A percentile compares a stretch with the other conserved stretches of the same genome.
These are phyloP conservation scores for Articulospora tetracladia DNA, from an alignment of 495 filamentous ascomycete genomes.

Conservation along the genomic window DNA sequence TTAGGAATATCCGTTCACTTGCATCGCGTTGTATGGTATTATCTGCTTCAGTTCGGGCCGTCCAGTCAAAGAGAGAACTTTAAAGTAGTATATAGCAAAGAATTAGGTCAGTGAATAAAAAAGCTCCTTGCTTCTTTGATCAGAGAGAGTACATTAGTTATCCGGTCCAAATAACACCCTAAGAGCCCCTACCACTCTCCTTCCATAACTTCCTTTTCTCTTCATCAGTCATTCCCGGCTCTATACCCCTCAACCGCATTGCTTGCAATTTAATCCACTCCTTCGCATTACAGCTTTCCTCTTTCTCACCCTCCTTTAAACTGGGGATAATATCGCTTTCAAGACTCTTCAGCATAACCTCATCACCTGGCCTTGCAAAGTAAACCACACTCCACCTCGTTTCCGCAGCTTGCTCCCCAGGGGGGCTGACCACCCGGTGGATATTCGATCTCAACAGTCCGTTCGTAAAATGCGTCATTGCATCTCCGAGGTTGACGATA, in stretches of 20 bases:
- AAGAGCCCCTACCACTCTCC: constrained; percentile 14
- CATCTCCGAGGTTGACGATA: constrained; percentile 65
- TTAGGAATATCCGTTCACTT: too few relatives aligned
- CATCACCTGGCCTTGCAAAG: constrained; percentile 57
- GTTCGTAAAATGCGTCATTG: constrained; percentile 59
- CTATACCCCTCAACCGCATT: constrained; percentile 14
- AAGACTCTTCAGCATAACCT: constrained; percentile 44
- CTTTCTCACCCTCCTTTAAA: constrained; percentile 24
- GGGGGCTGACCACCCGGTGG: constrained; percentile 57
- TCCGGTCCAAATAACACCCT: not conserved
- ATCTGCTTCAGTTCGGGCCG: too few relatives aligned
- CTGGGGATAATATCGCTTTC: constrained; percentile 27
- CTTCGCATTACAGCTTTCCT: constrained; percentile 23
- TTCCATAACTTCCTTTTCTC: constrained; percentile 22
- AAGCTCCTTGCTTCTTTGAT: too few relatives aligned
- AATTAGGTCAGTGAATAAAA: too few relatives aligned
- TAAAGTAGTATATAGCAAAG: too few relatives aligned
- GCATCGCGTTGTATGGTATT: too few relatives aligned
- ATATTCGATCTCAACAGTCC: constrained; percentile 58
- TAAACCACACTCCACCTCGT: constrained; percentile 59
- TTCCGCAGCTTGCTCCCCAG: constrained; percentile 46
- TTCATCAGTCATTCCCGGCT: constrained; percentile 1
- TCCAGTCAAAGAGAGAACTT: too few relatives aligned
- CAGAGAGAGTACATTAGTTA: too few relatives aligned
- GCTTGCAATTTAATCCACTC: constrained; percentile 25